Evolutionary conservation across 768 basidiomycete genomes (phyloP).

Genomic region (Paxillus rubicundulus): DNA sequence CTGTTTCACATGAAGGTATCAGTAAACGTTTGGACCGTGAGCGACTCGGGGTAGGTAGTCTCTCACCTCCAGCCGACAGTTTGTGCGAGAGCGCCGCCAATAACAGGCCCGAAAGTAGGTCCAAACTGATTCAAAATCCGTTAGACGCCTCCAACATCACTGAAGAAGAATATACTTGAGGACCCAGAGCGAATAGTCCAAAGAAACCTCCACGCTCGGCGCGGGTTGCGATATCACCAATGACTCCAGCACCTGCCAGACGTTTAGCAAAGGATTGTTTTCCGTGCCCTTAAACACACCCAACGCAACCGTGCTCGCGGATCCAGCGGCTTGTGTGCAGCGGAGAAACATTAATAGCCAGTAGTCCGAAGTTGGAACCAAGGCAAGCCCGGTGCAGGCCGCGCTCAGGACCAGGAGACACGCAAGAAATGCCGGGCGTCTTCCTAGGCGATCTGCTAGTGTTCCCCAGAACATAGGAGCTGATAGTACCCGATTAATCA

Average conservation of each 20-base stretch:
- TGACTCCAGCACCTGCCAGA: conserved; percentile 61
- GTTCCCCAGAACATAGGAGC: conserved; percentile 63
- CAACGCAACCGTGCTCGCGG: conserved; percentile 74
- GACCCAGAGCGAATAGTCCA: conserved; percentile 63
- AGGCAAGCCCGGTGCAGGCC: conserved; percentile 63
- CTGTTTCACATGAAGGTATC: conserved; percentile 30
- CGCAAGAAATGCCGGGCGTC: conserved; percentile 59
- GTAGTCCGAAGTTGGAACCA: conserved; percentile 57
- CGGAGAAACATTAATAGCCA: conserved; percentile 82
- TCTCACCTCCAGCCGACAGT: conserved; percentile 62
- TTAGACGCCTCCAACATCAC: background rate
- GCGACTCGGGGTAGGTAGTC: background rate
- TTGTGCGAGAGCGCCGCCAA: conserved; percentile 56
- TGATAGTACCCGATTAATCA: conserved; percentile 14
- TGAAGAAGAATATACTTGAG: conserved; percentile 43
- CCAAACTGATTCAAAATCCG: conserved; percentile 40
- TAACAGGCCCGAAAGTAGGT: conserved; percentile 47
- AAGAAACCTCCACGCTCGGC: conserved; percentile 74
- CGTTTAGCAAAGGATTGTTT: background rate
- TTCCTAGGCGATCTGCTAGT: conserved; percentile 62
- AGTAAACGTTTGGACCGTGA: conserved; percentile 11
- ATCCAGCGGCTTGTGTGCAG: conserved; percentile 76
- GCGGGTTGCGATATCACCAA: conserved; percentile 73
- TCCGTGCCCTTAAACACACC: conserved; percentile 36
- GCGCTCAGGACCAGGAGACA: conserved; percentile 62